These are phyloP conservation scores for Cronartium ribicola DNA, from an alignment of 1,284 basidiomycete species.

Conservation along the genomic window DNA sequence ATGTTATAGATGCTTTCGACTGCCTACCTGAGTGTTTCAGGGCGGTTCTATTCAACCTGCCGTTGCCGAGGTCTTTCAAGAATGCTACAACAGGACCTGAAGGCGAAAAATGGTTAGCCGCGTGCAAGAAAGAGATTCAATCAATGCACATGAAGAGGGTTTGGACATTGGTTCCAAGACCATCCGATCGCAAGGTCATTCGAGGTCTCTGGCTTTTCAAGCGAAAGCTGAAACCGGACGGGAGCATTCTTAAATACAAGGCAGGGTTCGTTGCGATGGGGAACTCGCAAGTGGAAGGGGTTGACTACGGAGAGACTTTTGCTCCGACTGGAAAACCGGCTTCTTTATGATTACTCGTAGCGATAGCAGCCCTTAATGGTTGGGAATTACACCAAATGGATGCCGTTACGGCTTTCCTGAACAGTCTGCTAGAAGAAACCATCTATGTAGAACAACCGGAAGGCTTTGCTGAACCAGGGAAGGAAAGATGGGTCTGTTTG, in stretches of 20 bases:
- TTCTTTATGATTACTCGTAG: not conserved
- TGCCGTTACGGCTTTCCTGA: not conserved
- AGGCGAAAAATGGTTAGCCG: not conserved
- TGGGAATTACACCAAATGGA: slow-evolving; percentile 2
- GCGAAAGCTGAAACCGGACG: not conserved
- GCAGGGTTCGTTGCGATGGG: not conserved
- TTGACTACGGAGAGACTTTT: not conserved
- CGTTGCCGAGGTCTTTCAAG: no score
- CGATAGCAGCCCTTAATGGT: not conserved
- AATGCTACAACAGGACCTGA: not conserved
- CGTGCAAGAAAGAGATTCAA: not conserved
- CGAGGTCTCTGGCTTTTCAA: slow-evolving; percentile 7
- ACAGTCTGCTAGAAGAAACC: not conserved
- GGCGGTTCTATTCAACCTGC: not conserved
- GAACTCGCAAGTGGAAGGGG: not conserved
- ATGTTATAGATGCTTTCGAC: not conserved
- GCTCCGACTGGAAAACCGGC: not conserved
- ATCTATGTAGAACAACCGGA: not conserved
- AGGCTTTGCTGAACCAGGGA: not conserved
- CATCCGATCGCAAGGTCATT: not conserved
- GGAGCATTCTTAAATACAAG: not conserved
- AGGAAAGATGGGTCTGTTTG: not conserved
- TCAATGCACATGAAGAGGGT: not conserved
- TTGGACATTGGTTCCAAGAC: not conserved
- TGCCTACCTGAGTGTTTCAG: not conserved